Conservation (phyloP, 148 eudicot genomes). For the Chenopodium album region DNA sequence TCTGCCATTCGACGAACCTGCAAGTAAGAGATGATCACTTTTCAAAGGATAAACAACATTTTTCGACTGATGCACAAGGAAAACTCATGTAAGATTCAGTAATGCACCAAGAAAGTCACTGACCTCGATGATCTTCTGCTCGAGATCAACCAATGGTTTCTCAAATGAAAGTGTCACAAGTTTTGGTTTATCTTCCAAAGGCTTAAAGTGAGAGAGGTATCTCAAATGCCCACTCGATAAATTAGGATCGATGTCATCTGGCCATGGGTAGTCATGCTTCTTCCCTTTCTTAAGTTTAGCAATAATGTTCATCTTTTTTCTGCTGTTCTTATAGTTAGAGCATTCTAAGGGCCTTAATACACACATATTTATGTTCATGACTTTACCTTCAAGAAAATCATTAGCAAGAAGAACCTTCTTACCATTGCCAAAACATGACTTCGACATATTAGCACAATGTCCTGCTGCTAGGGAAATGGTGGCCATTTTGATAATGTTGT, state of each 20-base stretch:
- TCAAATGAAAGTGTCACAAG: conserved; percentile 70
- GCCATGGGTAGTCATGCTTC: conserved; percentile 91
- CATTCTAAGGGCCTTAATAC: conserved; percentile 5
- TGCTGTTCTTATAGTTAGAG: not conserved
- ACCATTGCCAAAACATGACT: conserved; percentile 9
- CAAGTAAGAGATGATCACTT: not conserved
- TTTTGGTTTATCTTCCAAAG: conserved; percentile 70
- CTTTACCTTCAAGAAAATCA: conserved; percentile 9
- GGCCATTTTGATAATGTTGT: not conserved
- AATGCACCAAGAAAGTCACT: not conserved
- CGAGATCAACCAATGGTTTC: conserved; percentile 41
- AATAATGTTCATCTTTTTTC: conserved; percentile 3
- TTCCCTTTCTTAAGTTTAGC: conserved; percentile 68
- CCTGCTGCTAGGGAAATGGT: conserved; percentile 13
- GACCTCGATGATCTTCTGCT: conserved; percentile 71
- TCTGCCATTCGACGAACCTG: conserved; percentile 83
- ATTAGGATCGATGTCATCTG: conserved; percentile 65
- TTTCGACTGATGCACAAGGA: not conserved
- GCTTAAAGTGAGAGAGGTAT: conserved; percentile 77
- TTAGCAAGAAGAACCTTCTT: conserved; percentile 5
- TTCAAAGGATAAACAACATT: not conserved
- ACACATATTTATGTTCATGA: conserved; percentile 12
- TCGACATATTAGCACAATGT: not conserved
- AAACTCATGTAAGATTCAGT: not conserved
- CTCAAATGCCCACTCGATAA: conserved; percentile 65